Percentiles rank a stretch among this genome's conserved stretches.
Conservation (phyloP, 2,329 filamentous ascomycete genomes). For the Aspergillus oerlinghausenensis region DNA sequence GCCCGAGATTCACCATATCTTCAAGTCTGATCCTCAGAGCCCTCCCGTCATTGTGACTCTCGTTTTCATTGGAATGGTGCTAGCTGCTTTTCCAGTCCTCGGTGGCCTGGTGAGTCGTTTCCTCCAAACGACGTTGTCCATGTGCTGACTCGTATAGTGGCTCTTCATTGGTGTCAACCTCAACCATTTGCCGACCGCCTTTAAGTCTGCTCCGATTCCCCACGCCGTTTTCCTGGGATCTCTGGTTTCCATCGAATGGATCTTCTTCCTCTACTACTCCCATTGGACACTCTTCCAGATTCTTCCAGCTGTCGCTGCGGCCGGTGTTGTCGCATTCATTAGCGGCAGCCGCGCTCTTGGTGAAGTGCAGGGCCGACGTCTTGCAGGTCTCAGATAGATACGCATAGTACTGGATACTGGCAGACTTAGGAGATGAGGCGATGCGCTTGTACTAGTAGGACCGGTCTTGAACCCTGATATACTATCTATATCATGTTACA, state of each 20-base stretch:
- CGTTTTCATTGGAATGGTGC: constrained; percentile 68
- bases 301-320: constrained; percentile 65
- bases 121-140: not conserved
- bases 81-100: constrained; percentile 69
- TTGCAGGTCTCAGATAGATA: constrained; percentile 63
- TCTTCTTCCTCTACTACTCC: constrained; percentile 93
- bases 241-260: constrained; percentile 77
- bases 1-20: constrained; percentile 84
- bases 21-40: constrained; percentile 72
- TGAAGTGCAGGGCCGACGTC: constrained; percentile 83
- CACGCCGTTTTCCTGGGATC: constrained; percentile 84
- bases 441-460: not conserved
- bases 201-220: constrained; percentile 71
- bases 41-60: constrained; percentile 76
- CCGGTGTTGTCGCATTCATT: constrained; percentile 70
- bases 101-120: constrained; percentile 59
- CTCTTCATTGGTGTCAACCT: constrained; percentile 75
- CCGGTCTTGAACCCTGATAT: not conserved
- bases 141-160: constrained; percentile 57
- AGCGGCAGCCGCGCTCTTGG: constrained; percentile 86
- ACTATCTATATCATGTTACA: not conserved
- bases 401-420: constrained; percentile 1
- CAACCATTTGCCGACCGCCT: constrained; percentile 68
- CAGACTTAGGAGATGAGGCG: not conserved
- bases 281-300: constrained; percentile 89